Base-by-base conservation (phyloP, 2,329 filamentous ascomycete species). In the Aspergillus floridensis region DNA sequence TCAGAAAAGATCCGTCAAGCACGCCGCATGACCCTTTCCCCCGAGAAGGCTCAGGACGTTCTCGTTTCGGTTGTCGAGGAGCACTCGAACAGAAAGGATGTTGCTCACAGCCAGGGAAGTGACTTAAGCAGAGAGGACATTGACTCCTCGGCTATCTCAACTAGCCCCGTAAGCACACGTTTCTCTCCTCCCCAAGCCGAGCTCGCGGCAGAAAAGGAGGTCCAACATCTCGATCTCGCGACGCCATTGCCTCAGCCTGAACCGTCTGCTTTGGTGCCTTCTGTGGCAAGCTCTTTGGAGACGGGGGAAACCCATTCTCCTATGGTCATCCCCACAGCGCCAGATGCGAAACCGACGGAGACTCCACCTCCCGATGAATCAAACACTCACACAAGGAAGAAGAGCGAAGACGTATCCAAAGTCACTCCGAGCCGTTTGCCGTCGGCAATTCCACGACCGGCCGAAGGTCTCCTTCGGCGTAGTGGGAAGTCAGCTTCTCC, bases 41-140 rank as follows among this genome's bases (percentile, higher is more conserved):
- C 82, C 0, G 86, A 89, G 66, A 87, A 87, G 67, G 83, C 86
- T 8, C 82, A 86, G 56, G 81, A 88, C 69, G 84, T 88, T 64
- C 73, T 90, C 29, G 82, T 83, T 6, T 87, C 86, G 8, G 86
- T 88, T 3, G 82, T 89, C 14, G 84, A 89, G 67, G 85, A 88
- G 68, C 83, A 89, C 65, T 79, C 81, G 4, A 76, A 72, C 8
- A 74, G 75, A 56, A 71, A 72, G 44, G 68, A 70, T 31, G 67
- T 66, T 48, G 68, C 68, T 7, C 59, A 61, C 26, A 31, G 49
- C 14, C 48, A 62, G n/a, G 57, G 59, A 1, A 47, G 52, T 19
- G 59, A 66, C 47, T 16, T 61, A 11, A 57, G 61, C 12, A 63
- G 64, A 47, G 59, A 64, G 3, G 60, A 63, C 41, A 63, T 70